Evolutionary conservation across 2,329 filamentous ascomycete species (phyloP), one percentile per base, ranked within the genome.

Genomic region (Stagonosporopsis vannaccii): DNA sequence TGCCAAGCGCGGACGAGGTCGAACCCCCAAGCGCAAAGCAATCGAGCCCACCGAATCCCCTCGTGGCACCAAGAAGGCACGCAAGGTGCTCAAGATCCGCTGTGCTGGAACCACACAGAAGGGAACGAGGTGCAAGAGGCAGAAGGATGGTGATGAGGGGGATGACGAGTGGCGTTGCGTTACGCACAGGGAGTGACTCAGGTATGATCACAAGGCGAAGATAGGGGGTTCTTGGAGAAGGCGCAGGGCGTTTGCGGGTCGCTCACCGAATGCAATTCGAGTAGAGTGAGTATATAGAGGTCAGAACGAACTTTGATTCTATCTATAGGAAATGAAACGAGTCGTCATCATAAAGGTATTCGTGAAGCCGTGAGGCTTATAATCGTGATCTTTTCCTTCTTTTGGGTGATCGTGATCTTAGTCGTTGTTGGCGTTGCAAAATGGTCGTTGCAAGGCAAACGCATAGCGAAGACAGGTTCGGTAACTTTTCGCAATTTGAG

Each of bases 381-480:
- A 19, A 25, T 62, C 52, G 48, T 59, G 32, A 54, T 61, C 56
- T 60, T 60, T 62, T 58, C 45, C 23, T 45, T 53, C 53, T 52
- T 59, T 62, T 59, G 15, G 47, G 42, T 51, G 19, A 35, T 57
- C 46, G 26, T 55, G 23, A 46, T 48, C 36, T 22, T 51, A 33
- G 12, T 32, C 36, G 22, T 39, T n/a, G 30, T 32, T 32, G 13
- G 4, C 13, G 13, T 32, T 28, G 26, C 26, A 11, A 3, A 28
- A 28, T 30, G 6, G 30, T 15, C 30, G 13, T n/a, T 32, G 30
- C 30, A 32, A 32, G 13, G 8, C 15, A n/a, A 15, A 30, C 19
- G 17, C 42, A 8, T 50, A 56, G 48, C 30, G 48, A 46, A 56
- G n/a, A 47, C 15, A 25, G 13, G 4, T 8, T 15, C 15, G 30